Evolutionary conservation across 208 protist genomes (phyloP), one percentile per base, ranked within the genome.

Genomic region (Trypanosoma caninum): DNA sequence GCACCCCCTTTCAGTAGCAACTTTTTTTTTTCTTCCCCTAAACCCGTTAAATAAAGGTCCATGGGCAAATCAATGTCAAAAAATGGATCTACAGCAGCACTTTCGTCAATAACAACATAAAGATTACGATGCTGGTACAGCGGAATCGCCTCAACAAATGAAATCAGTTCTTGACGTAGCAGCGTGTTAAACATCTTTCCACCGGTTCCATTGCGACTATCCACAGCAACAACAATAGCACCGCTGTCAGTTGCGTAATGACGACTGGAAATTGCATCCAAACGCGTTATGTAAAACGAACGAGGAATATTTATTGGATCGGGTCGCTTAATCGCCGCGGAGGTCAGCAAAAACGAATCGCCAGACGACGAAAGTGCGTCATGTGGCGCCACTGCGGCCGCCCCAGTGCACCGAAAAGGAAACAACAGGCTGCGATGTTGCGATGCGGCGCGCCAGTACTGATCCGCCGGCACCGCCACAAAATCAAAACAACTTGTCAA

Each of bases 151-250:
- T 47, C 58, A 13, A 87, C 44, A 66, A 95, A 95, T 4, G 48
- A 46, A 4, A 68, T 50, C 2, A 94, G 31, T 13, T 72, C 38
- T 20, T 51, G 31, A 7, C 69, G 50, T 5, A 63, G 45, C 18
- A 94, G 55, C 7, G 85, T 75, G 66, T 77, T 91, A 50, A 88
- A 94, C 20, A 82, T 33, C 52, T 94, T 94, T 47, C 77, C 82
- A 18, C 79, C 78, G 27, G 65, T 71, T 14, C 80, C 78, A 41
- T 57, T 65, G 18, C 45, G 66, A 14, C 58, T 52, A 42, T 93
- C 87, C 2, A 76, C 59, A 2, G 76, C 83, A 38, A 89, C 47
- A 11, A 88, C 68, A 33, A 87, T 11, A 2, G 69, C 52, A 16
- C 75, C 74, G 30, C 55, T 56, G 40, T 85, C 33, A 14, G 64